These are phyloP conservation scores for Monilinia polystroma DNA, from an alignment of 2,329 filamentous ascomycete species.

Conservation along the genomic window DNA sequence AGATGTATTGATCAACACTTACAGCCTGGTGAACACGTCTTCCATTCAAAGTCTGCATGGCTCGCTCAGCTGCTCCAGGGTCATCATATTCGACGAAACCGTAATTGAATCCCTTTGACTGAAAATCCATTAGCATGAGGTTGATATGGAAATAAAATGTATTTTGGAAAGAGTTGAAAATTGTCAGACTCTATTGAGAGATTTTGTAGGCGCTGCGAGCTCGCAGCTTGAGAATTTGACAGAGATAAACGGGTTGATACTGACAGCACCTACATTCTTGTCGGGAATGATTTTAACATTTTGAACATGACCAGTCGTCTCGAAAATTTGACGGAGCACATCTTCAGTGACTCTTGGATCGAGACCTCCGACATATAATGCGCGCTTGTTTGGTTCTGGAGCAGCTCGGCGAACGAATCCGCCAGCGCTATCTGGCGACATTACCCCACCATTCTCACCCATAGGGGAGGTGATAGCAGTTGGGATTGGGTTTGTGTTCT, in stretches of 20 bases:
- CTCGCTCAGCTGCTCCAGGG: conserved; percentile 90
- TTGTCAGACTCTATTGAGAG: conserved; percentile 31
- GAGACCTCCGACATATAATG: conserved; percentile 90
- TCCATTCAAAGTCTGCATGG: conserved; percentile 95
- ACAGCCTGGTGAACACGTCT: conserved; percentile 93
- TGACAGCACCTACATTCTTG: conserved; percentile 81
- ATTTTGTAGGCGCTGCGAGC: conserved; percentile 29
- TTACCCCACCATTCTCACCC: conserved; percentile 64
- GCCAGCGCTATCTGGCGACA: conserved; percentile 81
- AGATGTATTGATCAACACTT: conserved; percentile 43
- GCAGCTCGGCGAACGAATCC: conserved; percentile 85
- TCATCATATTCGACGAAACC: conserved; percentile 99
- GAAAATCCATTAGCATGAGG: conserved; percentile 44
- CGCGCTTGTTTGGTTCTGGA: conserved; percentile 97
- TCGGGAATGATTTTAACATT: conserved; percentile 99
- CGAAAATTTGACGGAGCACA: conserved; percentile 94
- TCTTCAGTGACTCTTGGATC: conserved; percentile 96
- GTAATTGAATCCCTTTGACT: conserved; percentile 98
- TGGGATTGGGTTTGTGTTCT: conserved; percentile 94
- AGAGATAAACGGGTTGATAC: conserved; percentile 38
- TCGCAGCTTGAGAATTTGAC: conserved; percentile 28
- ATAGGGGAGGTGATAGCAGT: conserved; percentile 88
- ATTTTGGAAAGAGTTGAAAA: conserved; percentile 25
- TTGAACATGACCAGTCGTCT: conserved; percentile 96
- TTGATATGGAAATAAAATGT: conserved; percentile 27